Percentiles rank a stretch among this genome's conserved stretches.
phyloP scores from a whole-genome alignment of 2,329 filamentous ascomycete genomes.

The Albifimbria verrucaria region DNA sequence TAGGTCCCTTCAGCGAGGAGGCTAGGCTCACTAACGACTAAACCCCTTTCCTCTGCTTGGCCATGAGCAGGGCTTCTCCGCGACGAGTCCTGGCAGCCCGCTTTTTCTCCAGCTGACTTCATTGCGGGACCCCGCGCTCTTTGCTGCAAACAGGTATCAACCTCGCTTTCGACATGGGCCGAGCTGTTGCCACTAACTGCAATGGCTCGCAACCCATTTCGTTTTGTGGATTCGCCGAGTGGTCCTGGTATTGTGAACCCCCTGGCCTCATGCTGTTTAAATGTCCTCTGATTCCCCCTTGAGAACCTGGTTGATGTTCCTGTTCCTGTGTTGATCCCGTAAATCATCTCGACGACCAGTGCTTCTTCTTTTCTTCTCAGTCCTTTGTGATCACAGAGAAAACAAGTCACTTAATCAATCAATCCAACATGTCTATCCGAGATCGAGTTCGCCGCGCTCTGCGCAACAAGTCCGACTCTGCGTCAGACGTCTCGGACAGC shows the following conservation, averaged over 20 bases:
- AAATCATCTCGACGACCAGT: neutral
- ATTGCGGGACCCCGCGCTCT: neutral
- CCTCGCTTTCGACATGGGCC: neutral
- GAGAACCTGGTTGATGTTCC: too few relatives aligned
- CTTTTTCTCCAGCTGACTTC: neutral
- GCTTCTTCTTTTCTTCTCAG: constrained; percentile 7
- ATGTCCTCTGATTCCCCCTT: constrained; percentile 6
- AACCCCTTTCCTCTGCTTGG: too few relatives aligned
- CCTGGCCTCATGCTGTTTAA: constrained; percentile 9
- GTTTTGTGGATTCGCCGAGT: neutral
- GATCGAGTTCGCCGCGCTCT: constrained; percentile 38
- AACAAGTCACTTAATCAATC: constrained; percentile 5
- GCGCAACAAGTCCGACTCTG: constrained; percentile 30
- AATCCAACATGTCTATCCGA: constrained; percentile 35
- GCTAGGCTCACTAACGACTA: too few relatives aligned
- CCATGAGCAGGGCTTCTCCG: neutral
- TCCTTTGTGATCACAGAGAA: neutral
- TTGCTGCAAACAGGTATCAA: neutral
- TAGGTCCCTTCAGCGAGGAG: too few relatives aligned
- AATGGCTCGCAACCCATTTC: neutral
- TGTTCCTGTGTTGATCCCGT: neutral
- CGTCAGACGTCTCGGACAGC: constrained; percentile 17
- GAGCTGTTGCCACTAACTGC: neutral
- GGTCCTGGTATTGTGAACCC: neutral
- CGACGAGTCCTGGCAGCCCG: neutral